Percentiles rank a stretch among this genome's conserved stretches.
Evolutionary conservation across 345 rosid genomes (phyloP).

Genomic region (Balakata baccata): DNA sequence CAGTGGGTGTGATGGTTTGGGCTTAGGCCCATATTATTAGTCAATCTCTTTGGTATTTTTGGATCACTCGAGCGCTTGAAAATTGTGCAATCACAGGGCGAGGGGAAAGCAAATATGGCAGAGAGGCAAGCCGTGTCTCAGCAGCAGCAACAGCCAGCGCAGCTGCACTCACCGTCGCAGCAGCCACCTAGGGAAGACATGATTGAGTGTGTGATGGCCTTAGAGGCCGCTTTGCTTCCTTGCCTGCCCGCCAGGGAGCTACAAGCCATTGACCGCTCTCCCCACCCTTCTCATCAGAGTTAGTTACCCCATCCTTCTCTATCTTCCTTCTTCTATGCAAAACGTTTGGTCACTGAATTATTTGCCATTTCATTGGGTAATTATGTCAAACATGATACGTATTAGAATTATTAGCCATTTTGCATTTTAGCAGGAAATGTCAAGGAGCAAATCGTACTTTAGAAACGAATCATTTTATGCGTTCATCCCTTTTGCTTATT

Average conservation of each 20-base stretch:
- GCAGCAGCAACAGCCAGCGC: slow-evolving; percentile 22
- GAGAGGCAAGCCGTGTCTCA: slow-evolving; percentile 18
- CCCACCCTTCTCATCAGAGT: slow-evolving; percentile 97
- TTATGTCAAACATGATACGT: background rate
- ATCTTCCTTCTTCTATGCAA: background rate
- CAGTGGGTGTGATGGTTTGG: background rate
- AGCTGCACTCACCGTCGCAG: slow-evolving; percentile 27
- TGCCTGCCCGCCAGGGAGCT: slow-evolving; percentile 98
- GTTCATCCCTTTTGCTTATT: background rate
- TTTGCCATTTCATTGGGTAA: background rate
- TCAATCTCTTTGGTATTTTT: background rate
- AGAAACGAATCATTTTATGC: background rate
- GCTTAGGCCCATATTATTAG: background rate
- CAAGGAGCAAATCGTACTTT: background rate
- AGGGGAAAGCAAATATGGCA: background rate
- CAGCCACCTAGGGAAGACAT: slow-evolving; percentile 50
- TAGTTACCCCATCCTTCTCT: slow-evolving; percentile 16
- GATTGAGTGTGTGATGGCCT: slow-evolving; percentile 67
- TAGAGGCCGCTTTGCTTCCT: slow-evolving; percentile 84
- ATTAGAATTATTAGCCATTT: too few species aligned
- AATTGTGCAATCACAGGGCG: background rate
- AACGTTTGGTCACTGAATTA: background rate
- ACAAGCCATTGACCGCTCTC: slow-evolving; percentile 95
- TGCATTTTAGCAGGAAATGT: too few species aligned
- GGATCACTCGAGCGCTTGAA: background rate